Percentiles rank a stretch among this genome's conserved stretches.
phyloP scores from a whole-genome alignment of 306 rosid species.

The Hippophae tibetana region DNA sequence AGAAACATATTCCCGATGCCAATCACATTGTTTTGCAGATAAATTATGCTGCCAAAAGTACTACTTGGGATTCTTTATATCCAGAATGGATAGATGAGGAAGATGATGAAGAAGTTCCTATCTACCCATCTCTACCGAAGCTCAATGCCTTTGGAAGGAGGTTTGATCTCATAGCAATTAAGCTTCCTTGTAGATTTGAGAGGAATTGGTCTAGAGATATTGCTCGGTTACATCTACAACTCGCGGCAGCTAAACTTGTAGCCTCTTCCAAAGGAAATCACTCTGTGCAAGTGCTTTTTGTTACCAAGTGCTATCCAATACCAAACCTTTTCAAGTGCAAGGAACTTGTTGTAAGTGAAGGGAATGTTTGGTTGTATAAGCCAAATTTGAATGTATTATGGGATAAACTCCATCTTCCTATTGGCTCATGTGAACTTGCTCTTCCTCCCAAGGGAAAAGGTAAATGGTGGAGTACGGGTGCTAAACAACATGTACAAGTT shows the following conservation, averaged over 20 bases:
- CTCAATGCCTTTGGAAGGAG: slow-evolving; percentile 47
- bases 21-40: slow-evolving; percentile 49
- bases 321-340: slow-evolving; percentile 70
- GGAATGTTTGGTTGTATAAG: slow-evolving; percentile 61
- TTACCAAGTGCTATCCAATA: slow-evolving; percentile 63
- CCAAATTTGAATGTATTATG: slow-evolving; percentile 50
- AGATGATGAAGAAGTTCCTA: slow-evolving; percentile 70
- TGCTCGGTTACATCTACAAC: slow-evolving; percentile 73
- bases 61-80: slow-evolving; percentile 58
- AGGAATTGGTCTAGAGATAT: slow-evolving; percentile 79
- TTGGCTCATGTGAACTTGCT: slow-evolving; percentile 76
- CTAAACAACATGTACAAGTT: no score
- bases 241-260: slow-evolving; percentile 73
- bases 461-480: slow-evolving; percentile 5
- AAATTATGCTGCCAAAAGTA: slow-evolving; percentile 33
- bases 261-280: slow-evolving; percentile 60
- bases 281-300: slow-evolving; percentile 53
- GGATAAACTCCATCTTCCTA: slow-evolving; percentile 59
- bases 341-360: slow-evolving; percentile 51
- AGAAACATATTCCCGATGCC: slow-evolving; percentile 50
- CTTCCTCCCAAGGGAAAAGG: slow-evolving; percentile 79
- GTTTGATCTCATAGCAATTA: slow-evolving; percentile 63
- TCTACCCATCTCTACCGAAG: slow-evolving; percentile 60
- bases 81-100: slow-evolving; percentile 94
- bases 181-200: slow-evolving; percentile 69